These are phyloP conservation scores for Pseudogymnoascus sp. DNA, from an alignment of 2,329 filamentous ascomycete genomes.

Conservation along the genomic window DNA sequence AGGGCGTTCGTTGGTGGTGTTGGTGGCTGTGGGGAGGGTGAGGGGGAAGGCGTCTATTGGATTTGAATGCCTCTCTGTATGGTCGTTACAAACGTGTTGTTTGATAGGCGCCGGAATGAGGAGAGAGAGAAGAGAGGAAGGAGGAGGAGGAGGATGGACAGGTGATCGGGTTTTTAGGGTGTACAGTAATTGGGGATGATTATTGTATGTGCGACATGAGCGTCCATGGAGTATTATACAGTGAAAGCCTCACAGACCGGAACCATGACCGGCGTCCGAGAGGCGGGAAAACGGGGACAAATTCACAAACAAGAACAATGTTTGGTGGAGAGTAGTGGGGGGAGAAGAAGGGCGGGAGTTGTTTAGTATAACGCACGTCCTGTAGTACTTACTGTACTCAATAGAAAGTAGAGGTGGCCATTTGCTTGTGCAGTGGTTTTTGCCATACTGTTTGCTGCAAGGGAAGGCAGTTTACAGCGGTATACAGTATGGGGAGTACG, in stretches of 20 bases:
- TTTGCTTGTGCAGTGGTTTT: not conserved
- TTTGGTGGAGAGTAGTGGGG: slow-evolving; percentile 5
- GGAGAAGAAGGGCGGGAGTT: not conserved
- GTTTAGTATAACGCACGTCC: not conserved
- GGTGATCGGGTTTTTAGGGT: not conserved
- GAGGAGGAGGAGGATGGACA: not conserved
- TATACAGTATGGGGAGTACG: not conserved
- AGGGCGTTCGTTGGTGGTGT: not conserved
- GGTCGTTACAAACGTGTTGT: not conserved
- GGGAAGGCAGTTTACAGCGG: not conserved
- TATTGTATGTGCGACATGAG: not conserved
- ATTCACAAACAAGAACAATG: not conserved
- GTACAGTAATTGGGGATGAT: not conserved
- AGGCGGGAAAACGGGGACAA: not conserved
- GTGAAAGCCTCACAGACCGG: not conserved
- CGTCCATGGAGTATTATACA: not conserved
- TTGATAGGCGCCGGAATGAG: not conserved
- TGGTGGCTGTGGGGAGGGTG: not conserved
- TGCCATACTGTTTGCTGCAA: not conserved
- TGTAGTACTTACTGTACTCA: not conserved
- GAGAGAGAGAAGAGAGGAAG: not conserved
- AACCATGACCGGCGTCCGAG: not conserved
- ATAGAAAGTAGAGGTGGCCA: no score
- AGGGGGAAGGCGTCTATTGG: not conserved
- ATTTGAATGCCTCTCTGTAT: not conserved